phyloP scores from a whole-genome alignment of 2,329 filamentous ascomycete species.

The Periconia digitata region DNA sequence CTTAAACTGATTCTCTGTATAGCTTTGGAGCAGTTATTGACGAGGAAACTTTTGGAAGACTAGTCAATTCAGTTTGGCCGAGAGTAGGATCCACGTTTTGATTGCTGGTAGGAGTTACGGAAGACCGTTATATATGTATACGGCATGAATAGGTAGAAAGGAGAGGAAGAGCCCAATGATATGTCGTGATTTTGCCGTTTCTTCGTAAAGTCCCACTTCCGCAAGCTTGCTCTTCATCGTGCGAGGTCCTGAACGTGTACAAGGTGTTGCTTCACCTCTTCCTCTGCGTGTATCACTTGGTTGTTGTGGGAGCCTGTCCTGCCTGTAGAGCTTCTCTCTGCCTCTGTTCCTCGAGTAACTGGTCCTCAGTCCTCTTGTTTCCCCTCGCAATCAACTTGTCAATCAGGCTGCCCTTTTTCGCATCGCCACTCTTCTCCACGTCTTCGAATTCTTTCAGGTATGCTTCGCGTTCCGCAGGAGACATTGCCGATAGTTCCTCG shows the following conservation, averaged over 20 bases:
- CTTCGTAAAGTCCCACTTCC: not conserved
- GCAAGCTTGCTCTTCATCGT: not conserved
- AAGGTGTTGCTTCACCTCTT: not conserved
- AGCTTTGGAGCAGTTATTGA: slow-evolving; percentile 24
- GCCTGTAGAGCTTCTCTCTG: slow-evolving; percentile 18
- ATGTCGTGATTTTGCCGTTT: not conserved
- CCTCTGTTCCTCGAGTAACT: slow-evolving; percentile 28
- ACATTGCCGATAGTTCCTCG: slow-evolving; percentile 35
- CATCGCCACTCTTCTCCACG: slow-evolving; percentile 31
- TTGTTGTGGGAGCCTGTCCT: not conserved
- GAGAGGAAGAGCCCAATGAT: not conserved
- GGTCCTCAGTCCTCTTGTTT: slow-evolving; percentile 39
- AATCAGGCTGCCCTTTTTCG: slow-evolving; percentile 30
- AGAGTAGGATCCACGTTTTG: not conserved
- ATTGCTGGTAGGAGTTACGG: not conserved
- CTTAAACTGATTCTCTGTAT: slow-evolving; percentile 2
- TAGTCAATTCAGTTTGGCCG: slow-evolving; percentile 10
- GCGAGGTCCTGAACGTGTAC: not conserved
- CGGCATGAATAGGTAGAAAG: not conserved
- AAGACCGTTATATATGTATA: not conserved
- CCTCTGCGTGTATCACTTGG: not conserved
- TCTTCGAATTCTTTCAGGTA: slow-evolving; percentile 41
- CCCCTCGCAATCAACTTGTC: slow-evolving; percentile 31
- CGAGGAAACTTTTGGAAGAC: slow-evolving; percentile 10
- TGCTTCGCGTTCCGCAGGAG: slow-evolving; percentile 35